phyloP scores from a whole-genome alignment of 2,329 filamentous ascomycete species.

The Diaporthe eres region DNA sequence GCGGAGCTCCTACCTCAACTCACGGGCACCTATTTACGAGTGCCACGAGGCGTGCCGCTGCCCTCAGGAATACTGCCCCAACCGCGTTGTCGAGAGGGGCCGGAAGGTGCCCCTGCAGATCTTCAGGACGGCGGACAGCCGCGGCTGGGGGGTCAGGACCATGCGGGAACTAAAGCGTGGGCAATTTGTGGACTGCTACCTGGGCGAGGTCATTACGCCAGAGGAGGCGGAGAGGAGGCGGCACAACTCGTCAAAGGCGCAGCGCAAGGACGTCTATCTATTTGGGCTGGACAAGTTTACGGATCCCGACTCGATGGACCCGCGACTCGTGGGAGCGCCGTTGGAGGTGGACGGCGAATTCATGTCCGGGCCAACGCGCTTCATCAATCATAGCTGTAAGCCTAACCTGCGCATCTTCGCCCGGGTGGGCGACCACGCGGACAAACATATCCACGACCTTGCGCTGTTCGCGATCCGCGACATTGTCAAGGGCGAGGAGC shows the following conservation, averaged over 20 bases:
- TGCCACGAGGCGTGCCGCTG: constrained; percentile 82
- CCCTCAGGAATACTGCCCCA: constrained; percentile 71
- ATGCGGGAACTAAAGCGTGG: constrained; percentile 75
- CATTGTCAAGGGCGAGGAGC: constrained; percentile 75
- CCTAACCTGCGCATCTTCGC: constrained; percentile 86
- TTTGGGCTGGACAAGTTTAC: constrained; percentile 88
- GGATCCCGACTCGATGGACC: constrained; percentile 68
- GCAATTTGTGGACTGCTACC: constrained; percentile 85
- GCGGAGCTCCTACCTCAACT: constrained; percentile 65
- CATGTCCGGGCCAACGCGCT: constrained; percentile 82
- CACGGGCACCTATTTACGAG: constrained; percentile 80
- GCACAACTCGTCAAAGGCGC: constrained; percentile 64
- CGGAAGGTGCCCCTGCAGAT: constrained; percentile 80
- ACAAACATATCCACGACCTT: constrained; percentile 81
- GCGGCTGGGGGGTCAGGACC: constrained; percentile 84
- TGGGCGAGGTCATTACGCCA: constrained; percentile 78
- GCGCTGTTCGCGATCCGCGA: constrained; percentile 81
- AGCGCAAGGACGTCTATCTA: constrained; percentile 82
- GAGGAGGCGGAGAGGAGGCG: constrained; percentile 77
- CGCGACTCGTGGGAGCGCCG: constrained; percentile 67
- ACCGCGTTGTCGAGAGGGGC: constrained; percentile 82
- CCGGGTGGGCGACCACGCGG: constrained; percentile 81
- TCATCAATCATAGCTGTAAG: constrained; percentile 87
- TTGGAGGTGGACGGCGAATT: constrained; percentile 80
- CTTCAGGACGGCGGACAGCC: constrained; percentile 76